Evolutionary conservation across 1,139 yeast genomes (phyloP).

Genomic region (Blastobotrys niveus): DNA sequence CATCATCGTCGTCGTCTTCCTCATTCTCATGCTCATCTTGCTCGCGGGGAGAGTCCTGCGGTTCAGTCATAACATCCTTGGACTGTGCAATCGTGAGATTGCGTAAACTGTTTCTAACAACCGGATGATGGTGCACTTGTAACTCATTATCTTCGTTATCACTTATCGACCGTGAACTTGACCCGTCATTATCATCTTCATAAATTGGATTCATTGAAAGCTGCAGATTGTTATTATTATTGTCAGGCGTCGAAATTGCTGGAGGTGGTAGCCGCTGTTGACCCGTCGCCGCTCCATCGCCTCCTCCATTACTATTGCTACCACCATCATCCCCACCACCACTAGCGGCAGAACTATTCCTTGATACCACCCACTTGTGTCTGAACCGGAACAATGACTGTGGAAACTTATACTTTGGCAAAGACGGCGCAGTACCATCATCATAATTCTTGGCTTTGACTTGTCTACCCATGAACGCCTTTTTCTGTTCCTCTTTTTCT

Average conservation of each 20-base stretch:
- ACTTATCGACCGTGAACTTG: not conserved
- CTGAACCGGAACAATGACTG: not conserved
- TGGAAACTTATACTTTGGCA: not conserved
- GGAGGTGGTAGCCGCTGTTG: no score
- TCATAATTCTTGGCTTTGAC: slow-evolving; percentile 30
- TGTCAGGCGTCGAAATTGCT: no score
- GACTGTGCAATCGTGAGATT: slow-evolving; percentile 4
- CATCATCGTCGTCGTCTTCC: slow-evolving; percentile 7
- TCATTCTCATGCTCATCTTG: slow-evolving; percentile 14
- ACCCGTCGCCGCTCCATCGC: no score
- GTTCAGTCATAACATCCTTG: not conserved
- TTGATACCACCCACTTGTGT: slow-evolving; percentile 1
- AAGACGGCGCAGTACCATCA: not conserved
- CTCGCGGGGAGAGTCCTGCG: not conserved
- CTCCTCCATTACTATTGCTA: not conserved
- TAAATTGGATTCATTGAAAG: no score
- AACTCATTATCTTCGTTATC: not conserved
- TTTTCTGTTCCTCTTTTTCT: slow-evolving; percentile 63
- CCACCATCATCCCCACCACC: not conserved
- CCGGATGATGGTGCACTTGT: slow-evolving; percentile 11
- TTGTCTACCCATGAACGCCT: slow-evolving; percentile 74
- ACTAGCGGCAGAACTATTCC: not conserved
- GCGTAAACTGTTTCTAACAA: slow-evolving; percentile 3
- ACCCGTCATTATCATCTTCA: not conserved
- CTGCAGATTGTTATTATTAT: no score